These are phyloP conservation scores for Aspergillus nomiae DNA, from an alignment of 2,329 filamentous ascomycete species.

Conservation along the genomic window DNA sequence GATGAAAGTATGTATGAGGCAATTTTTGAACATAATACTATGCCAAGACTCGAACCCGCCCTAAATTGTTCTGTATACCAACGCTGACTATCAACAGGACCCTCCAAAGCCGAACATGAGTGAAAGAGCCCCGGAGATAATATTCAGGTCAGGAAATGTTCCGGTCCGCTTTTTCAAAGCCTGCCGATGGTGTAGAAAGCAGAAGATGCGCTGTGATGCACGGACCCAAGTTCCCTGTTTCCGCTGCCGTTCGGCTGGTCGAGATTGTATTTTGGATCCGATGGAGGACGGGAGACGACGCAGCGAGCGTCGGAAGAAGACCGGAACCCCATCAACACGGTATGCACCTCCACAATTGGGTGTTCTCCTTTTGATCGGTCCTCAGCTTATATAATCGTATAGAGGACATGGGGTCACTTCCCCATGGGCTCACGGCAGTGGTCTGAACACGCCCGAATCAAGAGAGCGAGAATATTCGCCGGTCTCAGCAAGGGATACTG, in stretches of 20 bases:
- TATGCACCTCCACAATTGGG: constrained; percentile 11
- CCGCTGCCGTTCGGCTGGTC: constrained; percentile 34
- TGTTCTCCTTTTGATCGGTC: neutral
- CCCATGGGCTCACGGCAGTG: constrained; percentile 10
- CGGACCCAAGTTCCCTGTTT: constrained; percentile 38
- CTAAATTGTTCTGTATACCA: neutral
- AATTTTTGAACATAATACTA: neutral
- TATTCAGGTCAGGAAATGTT: constrained; percentile 32
- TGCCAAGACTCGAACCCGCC: neutral
- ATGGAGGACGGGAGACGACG: constrained; percentile 30
- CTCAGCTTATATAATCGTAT: neutral
- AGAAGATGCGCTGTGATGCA: constrained; percentile 41
- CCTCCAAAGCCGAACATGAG: constrained; percentile 21
- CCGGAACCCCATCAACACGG: constrained; percentile 25
- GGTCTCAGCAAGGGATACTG: constrained; percentile 19
- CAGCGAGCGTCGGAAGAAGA: constrained; percentile 26
- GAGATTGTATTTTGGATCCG: constrained; percentile 37
- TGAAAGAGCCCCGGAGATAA: constrained; percentile 29
- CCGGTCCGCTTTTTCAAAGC: constrained; percentile 37
- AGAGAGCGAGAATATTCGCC: constrained; percentile 32
- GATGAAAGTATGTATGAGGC: no score
- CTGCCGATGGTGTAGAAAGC: constrained; percentile 38
- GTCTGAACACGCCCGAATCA: constrained; percentile 26
- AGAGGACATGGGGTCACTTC: constrained; percentile 2
- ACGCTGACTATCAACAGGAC: neutral